Base-by-base conservation (phyloP, 78 protist species). In the Dictyostelium brefeldianum region DNA sequence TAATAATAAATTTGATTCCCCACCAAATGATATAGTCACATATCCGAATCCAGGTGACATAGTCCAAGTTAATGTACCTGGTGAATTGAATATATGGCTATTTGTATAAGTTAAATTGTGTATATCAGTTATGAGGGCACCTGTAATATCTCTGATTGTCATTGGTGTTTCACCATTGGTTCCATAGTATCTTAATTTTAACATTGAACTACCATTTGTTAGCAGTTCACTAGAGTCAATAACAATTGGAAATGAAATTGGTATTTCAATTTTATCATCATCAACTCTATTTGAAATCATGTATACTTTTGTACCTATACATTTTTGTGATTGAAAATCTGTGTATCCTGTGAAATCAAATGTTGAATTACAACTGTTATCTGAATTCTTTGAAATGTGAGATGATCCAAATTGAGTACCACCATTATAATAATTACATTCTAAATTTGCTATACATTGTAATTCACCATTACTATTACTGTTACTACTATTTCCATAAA, bases 341-440 rank as follows among this genome's bases (percentile, higher is more conserved):
- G 75, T 29, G 15, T 67, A 67, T 5, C 75, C 75, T 67, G 75
- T 67, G 18, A 67, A 67, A 67, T 67, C 75, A 31, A 67, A 67
- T 15, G 75, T 67, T 67, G 75, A 67, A 67, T 67, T 67, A 67
- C 75, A 67, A 31, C 48, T 31, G 11, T 22, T 22, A 67, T 31
- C 75, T 36, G 15, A 9, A 67, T 67, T 67, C 22, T 67, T 67
- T 25, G 17, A 4, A 3, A 67, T 67, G 31, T 36, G 75, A 29
- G 27, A 29, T 25, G 48, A 25, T 67, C 75, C 75, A 67, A 67
- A 67, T 67, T 67, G 75, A 67, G 29, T 67, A 1, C 22, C 75
- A 29, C 75, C 75, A 67, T 67, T 67, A 36, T 36, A 36, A 67
- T 67, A 67, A 27, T 20, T 67, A 67, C 75, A 67, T 31, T 67